These are phyloP conservation scores for Pulveroboletus ravenelii DNA, from an alignment of 768 basidiomycete genomes.

Conservation along the genomic window DNA sequence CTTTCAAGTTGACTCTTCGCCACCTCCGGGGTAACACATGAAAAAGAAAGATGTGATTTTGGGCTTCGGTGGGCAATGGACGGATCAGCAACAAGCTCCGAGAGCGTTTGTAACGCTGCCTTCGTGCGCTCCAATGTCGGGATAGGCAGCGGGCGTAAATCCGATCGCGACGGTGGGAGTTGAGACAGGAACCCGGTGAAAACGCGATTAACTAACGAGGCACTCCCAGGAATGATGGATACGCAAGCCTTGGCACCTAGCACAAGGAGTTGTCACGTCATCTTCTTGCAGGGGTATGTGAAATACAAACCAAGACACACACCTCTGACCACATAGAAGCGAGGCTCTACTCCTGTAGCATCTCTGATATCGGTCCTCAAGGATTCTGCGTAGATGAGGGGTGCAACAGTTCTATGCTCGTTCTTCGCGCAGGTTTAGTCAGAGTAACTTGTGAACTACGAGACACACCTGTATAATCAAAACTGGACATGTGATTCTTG, in stretches of 20 bases:
- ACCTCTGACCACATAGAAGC: constrained; percentile 64
- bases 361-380: constrained; percentile 47
- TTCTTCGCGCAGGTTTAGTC: constrained; percentile 39
- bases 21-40: constrained; percentile 50
- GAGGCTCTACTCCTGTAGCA: constrained; percentile 41
- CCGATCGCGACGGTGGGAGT: constrained; percentile 47
- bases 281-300: neutral
- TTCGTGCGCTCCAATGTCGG: constrained; percentile 47
- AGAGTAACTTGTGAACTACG: neutral
- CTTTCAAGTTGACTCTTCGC: constrained; percentile 48
- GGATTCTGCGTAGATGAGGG: constrained; percentile 53
- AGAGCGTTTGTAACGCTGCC: constrained; percentile 48
- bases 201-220: constrained; percentile 61
- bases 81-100: constrained; percentile 45
- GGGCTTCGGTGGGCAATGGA: constrained; percentile 49
- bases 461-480: constrained; percentile 60
- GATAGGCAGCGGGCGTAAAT: constrained; percentile 36
- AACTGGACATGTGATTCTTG: constrained; percentile 56
- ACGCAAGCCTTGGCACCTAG: constrained; percentile 54
- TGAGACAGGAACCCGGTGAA: constrained; percentile 58
- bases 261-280: neutral
- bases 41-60: constrained; percentile 63
- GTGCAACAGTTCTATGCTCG: constrained; percentile 51
- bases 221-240: constrained; percentile 49
- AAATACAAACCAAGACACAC: neutral